Percentiles rank a stretch among this genome's conserved stretches.
Evolutionary conservation across 768 basidiomycete genomes (phyloP).

Genomic region (Gloeophyllum trabeum): DNA sequence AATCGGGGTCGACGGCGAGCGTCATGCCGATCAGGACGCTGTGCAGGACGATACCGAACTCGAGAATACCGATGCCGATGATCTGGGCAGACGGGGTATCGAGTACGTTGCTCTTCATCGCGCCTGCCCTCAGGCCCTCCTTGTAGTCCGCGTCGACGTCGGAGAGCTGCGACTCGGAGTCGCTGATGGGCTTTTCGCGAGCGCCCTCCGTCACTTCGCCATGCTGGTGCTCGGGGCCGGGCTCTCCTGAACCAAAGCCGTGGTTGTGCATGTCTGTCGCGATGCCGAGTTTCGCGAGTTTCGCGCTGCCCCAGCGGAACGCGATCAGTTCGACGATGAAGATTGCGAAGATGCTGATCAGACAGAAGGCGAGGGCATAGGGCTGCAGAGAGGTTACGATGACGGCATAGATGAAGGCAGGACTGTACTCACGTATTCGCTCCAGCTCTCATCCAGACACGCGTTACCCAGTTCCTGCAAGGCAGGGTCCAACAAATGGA

Average conservation of each 20-base stretch:
- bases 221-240: not conserved
- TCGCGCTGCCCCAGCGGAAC: constrained; percentile 76
- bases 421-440: constrained; percentile 47
- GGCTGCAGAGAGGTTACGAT: constrained; percentile 33
- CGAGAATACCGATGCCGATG: constrained; percentile 82
- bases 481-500: constrained; percentile 72
- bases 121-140: not conserved
- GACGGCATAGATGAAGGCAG: not conserved
- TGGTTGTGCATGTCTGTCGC: constrained; percentile 70
- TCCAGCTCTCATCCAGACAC: constrained; percentile 67
- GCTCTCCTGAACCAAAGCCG: too few species aligned
- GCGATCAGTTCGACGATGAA: constrained; percentile 82
- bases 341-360: constrained; percentile 72
- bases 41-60: constrained; percentile 88
- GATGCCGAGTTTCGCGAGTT: constrained; percentile 55
- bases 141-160: not conserved
- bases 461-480: constrained; percentile 55
- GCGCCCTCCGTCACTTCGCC: too few species aligned
- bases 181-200: too few species aligned
- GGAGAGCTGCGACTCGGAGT: too few species aligned
- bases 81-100: constrained; percentile 62
- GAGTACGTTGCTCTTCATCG: too few species aligned
- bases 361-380: constrained; percentile 71
- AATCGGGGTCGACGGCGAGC: constrained; percentile 74
- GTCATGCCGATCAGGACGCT: constrained; percentile 85